Conservation (phyloP, 768 basidiomycete species). For the Pleurotus salmoneostramineus region DNA sequence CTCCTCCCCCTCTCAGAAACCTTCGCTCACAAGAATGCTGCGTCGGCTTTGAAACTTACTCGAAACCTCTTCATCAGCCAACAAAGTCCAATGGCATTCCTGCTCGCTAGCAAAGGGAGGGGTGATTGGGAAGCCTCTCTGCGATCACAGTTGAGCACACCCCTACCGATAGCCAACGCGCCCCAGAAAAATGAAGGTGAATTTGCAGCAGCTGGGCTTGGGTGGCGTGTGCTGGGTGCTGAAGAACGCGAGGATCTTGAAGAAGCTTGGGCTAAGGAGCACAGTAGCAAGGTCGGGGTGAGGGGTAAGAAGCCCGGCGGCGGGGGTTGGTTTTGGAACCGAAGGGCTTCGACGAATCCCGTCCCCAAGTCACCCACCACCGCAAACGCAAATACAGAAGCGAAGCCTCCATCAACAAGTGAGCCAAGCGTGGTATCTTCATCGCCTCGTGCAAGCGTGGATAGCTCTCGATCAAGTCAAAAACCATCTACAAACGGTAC, state of each 20-base stretch:
- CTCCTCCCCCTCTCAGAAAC: constrained; percentile 49
- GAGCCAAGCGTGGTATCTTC: not conserved
- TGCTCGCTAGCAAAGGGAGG: constrained; percentile 67
- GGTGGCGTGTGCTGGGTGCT: constrained; percentile 66
- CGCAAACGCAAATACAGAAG: constrained; percentile 2
- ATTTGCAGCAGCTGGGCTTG: constrained; percentile 36
- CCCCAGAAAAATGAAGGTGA: not conserved
- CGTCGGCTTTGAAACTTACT: constrained; percentile 60
- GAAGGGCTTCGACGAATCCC: constrained; percentile 23
- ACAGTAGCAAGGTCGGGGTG: not conserved
- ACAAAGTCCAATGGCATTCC: constrained; percentile 65
- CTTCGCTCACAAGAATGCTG: constrained; percentile 52
- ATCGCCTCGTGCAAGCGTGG: constrained; percentile 24
- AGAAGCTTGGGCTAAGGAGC: constrained; percentile 6
- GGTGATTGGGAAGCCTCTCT: constrained; percentile 73
- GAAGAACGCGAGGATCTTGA: constrained; percentile 30
- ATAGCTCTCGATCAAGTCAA: constrained; percentile 15
- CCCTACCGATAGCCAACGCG: not conserved
- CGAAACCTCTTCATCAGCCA: constrained; percentile 51
- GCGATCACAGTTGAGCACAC: constrained; percentile 44
- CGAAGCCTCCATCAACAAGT: not conserved
- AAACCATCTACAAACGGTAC: not conserved
- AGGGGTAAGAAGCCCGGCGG: constrained; percentile 42
- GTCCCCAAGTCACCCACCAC: constrained; percentile 6
- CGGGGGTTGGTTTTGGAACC: constrained; percentile 57